A percentile compares a stretch with the other conserved stretches of the same genome.
Conservation (phyloP, 2,329 filamentous ascomycete genomes). For the Aspergillus ochraceus region DNA sequence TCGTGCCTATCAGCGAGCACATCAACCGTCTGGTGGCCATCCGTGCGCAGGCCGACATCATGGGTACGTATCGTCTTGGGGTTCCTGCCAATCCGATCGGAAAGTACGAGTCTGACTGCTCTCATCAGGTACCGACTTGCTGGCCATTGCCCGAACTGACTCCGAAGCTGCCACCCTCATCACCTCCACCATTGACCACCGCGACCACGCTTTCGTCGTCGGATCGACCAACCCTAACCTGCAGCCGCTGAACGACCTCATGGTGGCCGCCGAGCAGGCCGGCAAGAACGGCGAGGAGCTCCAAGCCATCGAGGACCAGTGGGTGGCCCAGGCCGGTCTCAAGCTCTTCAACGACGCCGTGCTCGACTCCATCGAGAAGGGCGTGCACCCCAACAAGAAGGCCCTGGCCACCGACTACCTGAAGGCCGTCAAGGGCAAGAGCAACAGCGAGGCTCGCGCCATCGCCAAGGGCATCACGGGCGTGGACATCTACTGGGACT, state of each 20-base stretch:
- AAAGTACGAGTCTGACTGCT: conserved; percentile 1
- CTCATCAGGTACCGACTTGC: conserved; percentile 70
- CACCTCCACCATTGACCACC: conserved; percentile 91
- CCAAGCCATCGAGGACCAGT: conserved; percentile 88
- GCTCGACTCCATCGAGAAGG: conserved; percentile 72
- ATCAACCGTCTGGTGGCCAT: conserved; percentile 97
- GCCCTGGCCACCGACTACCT: conserved; percentile 67
- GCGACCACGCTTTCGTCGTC: conserved; percentile 91
- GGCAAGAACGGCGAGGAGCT: conserved; percentile 80
- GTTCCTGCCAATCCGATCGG: neutral
- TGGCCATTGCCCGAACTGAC: conserved; percentile 91
- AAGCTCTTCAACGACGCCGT: conserved; percentile 92
- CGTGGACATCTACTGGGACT: conserved; percentile 85
- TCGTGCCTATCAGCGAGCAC: conserved; percentile 95
- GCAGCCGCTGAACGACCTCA: conserved; percentile 83
- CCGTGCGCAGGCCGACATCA: conserved; percentile 95
- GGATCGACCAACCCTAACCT: conserved; percentile 84
- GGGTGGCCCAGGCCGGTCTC: conserved; percentile 75
- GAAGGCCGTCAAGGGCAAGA: conserved; percentile 73
- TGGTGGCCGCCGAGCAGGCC: conserved; percentile 77
- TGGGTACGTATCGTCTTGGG: conserved; percentile 60
- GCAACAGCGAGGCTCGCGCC: conserved; percentile 75
- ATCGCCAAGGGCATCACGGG: conserved; percentile 77
- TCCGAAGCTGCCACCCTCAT: conserved; percentile 97
- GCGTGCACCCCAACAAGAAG: conserved; percentile 65